Conservation (phyloP, 768 basidiomycete genomes). For the Mycena leptocephala region DNA sequence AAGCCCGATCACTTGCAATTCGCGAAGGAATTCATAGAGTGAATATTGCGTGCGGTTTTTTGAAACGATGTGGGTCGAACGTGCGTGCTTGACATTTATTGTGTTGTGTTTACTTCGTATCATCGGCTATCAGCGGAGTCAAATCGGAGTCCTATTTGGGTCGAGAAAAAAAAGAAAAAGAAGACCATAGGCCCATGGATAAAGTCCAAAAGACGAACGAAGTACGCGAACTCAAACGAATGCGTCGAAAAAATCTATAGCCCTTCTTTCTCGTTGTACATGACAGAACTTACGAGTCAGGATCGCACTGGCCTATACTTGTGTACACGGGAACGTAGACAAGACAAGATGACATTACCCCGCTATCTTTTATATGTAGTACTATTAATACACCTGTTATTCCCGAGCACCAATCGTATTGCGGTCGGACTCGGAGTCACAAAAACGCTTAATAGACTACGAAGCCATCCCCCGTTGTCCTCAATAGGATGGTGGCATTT, state of each 20-base stretch:
- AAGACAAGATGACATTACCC: neutral
- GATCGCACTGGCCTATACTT: no score
- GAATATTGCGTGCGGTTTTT: no score
- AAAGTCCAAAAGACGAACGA: no score
- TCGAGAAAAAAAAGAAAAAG: no score
- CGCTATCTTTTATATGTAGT: neutral
- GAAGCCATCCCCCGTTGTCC: neutral
- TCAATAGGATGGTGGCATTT: slow-evolving; percentile 49
- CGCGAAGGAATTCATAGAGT: no score
- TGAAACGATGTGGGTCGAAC: neutral
- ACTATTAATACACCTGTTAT: slow-evolving; percentile 22
- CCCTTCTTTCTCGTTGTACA: no score
- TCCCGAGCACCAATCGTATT: slow-evolving; percentile 16
- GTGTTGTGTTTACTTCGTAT: neutral
- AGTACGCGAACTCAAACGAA: no score
- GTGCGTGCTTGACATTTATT: neutral
- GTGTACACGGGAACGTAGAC: neutral
- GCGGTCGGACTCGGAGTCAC: neutral
- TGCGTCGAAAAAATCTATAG: no score
- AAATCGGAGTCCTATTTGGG: neutral
- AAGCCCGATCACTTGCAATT: no score
- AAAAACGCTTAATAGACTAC: slow-evolving; percentile 12
- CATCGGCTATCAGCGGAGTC: neutral
- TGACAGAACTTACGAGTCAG: no score
- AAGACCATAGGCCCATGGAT: no score